phyloP scores from a whole-genome alignment of 2,329 filamentous ascomycete species.

The Colletotrichum sp. region DNA sequence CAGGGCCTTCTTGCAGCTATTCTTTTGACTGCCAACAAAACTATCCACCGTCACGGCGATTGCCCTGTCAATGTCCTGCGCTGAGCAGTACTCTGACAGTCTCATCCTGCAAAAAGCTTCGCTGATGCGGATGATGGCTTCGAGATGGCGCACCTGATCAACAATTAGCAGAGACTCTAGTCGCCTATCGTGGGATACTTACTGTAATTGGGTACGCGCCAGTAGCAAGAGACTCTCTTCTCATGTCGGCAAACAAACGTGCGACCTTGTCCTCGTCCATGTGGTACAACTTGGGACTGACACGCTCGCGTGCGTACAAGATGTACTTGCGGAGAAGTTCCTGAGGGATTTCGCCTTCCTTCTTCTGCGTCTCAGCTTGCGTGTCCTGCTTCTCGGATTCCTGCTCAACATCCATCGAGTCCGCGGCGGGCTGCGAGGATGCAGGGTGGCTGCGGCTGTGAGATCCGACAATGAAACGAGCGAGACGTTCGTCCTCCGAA shows the following conservation, averaged over 20 bases:
- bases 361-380: constrained; percentile 34
- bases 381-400: constrained; percentile 51
- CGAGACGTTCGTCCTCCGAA: constrained; percentile 87
- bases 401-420: constrained; percentile 69
- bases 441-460: constrained; percentile 87
- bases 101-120: constrained; percentile 98
- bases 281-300: constrained; percentile 90
- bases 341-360: constrained; percentile 81
- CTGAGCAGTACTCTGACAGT: constrained; percentile 91
- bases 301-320: constrained; percentile 89
- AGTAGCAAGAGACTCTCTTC: constrained; percentile 88
- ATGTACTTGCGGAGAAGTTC: constrained; percentile 96
- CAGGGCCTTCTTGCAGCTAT: constrained; percentile 96
- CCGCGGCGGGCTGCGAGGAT: constrained; percentile 52
- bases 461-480: constrained; percentile 92
- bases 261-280: constrained; percentile 98
- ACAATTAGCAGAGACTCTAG: not conserved
- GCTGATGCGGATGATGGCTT: constrained; percentile 95
- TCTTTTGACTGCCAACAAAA: constrained; percentile 95
- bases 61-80: constrained; percentile 92
- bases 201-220: constrained; percentile 98
- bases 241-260: constrained; percentile 93
- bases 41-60: constrained; percentile 97
- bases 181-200: constrained; percentile 40
- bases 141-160: constrained; percentile 88